Conservation (phyloP, 805 yeast genomes). For the Wickerhamomyces strasburgensis region DNA sequence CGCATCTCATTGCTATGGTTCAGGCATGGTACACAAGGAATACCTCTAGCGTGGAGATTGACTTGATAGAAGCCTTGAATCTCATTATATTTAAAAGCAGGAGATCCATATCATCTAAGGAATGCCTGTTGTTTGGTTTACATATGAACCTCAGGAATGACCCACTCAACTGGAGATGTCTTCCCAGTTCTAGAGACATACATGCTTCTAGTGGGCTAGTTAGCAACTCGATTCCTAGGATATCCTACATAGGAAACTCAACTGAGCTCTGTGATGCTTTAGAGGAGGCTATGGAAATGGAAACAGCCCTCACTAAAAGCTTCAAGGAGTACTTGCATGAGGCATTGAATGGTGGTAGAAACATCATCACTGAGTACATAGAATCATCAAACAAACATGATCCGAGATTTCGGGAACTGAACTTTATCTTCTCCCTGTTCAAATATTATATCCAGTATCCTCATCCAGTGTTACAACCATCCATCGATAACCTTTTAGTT, state of each 20-base stretch:
- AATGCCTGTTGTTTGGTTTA: constrained; percentile 9
- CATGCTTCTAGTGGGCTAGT: neutral
- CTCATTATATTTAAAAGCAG: constrained; percentile 1
- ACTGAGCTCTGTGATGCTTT: too few species aligned
- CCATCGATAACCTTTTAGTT: neutral
- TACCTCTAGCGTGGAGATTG: constrained; percentile 5
- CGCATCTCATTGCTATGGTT: constrained; percentile 8
- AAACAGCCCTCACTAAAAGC: too few species aligned
- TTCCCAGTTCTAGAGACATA: neutral
- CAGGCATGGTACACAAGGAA: constrained; percentile 13
- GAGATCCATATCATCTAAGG: constrained; percentile 2
- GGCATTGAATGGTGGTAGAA: too few species aligned
- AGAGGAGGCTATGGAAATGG: too few species aligned
- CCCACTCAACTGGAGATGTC: constrained; percentile 10
- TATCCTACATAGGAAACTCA: constrained; percentile 9
- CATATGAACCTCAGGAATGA: constrained; percentile 8
- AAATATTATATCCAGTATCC: constrained; percentile 10
- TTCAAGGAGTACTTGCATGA: too few species aligned
- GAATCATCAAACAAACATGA: neutral
- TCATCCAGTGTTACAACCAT: constrained; percentile 2
- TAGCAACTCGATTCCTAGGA: constrained; percentile 9
- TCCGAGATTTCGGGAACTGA: constrained; percentile 1
- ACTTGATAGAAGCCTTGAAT: neutral
- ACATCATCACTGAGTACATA: constrained; percentile 4
- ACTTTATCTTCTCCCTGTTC: constrained; percentile 6